These are phyloP conservation scores for Cyamopsis tetragonoloba DNA, from an alignment of 306 rosid species.

Conservation along the genomic window DNA sequence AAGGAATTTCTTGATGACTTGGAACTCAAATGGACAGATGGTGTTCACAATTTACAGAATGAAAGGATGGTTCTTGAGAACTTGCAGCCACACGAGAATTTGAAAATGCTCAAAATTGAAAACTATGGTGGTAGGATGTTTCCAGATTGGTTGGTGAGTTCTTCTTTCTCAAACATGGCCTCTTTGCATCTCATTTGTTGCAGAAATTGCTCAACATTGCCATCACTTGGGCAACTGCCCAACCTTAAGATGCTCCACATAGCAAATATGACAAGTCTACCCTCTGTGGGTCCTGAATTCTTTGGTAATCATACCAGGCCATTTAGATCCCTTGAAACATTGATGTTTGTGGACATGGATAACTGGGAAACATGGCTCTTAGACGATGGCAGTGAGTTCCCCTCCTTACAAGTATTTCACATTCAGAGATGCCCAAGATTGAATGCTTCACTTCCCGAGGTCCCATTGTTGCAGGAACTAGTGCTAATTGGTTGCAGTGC, in stretches of 20 bases:
- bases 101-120: neutral
- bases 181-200: neutral
- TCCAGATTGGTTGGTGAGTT: neutral
- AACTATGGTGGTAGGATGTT: neutral
- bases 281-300: neutral
- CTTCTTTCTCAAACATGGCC: neutral
- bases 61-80: neutral
- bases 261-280: neutral
- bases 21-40: neutral
- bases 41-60: neutral
- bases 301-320: neutral
- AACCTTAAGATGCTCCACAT: neutral
- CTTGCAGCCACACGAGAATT: neutral
- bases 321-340: neutral
- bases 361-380: neutral
- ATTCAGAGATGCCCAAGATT: neutral
- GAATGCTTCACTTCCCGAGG: neutral
- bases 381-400: neutral
- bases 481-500: neutral
- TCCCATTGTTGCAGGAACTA: neutral
- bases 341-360: neutral
- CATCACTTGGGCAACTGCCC: constrained; percentile 2
- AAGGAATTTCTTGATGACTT: neutral
- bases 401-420: neutral
- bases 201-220: neutral